Conservation (phyloP, 2,329 filamentous ascomycete species). For the Hypoxylon rubiginosum region DNA sequence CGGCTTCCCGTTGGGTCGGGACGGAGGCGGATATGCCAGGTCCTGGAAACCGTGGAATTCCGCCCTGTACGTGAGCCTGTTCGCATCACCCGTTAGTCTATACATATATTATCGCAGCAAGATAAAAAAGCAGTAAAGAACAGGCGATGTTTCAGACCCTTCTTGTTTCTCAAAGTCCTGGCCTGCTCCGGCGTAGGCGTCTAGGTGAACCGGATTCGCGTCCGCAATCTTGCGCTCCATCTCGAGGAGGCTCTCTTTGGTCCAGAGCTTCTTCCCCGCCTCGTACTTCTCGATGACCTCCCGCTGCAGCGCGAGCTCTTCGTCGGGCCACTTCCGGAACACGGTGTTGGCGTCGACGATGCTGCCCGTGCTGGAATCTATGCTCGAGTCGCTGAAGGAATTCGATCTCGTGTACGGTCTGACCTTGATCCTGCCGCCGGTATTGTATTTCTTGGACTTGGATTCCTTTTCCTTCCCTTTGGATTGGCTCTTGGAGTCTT, state of each 20-base stretch:
- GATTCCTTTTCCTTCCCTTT: not conserved
- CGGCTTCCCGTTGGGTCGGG: conserved; percentile 10
- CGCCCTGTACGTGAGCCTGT: conserved; percentile 16
- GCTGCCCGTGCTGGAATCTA: not conserved
- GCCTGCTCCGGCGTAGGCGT: conserved; percentile 16
- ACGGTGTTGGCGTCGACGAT: not conserved
- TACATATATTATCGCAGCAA: too few species aligned
- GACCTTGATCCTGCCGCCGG: not conserved
- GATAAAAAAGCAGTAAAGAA: not conserved
- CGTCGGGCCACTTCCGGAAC: conserved; percentile 19
- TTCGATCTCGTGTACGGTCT: not conserved
- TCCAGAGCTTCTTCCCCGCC: conserved; percentile 29
- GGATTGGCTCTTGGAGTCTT: not conserved
- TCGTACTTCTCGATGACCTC: conserved; percentile 36
- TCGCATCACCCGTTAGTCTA: conserved; percentile 9
- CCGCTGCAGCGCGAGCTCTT: conserved; percentile 29
- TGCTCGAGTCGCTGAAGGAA: not conserved
- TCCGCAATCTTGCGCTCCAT: conserved; percentile 17
- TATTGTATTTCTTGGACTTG: not conserved
- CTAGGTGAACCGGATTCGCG: not conserved
- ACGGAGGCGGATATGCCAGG: conserved; percentile 19
- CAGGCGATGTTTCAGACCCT: conserved; percentile 10
- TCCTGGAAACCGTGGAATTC: conserved; percentile 31
- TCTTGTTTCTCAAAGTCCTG: conserved; percentile 5
- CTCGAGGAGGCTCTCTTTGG: conserved; percentile 13